phyloP scores from a whole-genome alignment of 108 stramenopile genomes.

The Asterionellopsis glacialis region DNA sequence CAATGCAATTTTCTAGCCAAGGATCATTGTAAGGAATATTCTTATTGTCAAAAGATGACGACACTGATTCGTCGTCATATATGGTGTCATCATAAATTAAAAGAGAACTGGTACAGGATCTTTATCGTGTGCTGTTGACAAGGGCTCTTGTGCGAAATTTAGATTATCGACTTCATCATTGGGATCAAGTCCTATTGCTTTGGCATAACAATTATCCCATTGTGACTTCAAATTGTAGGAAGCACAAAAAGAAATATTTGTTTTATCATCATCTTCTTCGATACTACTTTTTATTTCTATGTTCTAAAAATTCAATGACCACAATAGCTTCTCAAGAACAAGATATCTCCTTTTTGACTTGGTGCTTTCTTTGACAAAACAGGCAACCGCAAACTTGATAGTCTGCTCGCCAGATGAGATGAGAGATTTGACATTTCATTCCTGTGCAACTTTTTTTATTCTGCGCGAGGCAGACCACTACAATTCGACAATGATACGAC shows the following conservation, averaged over 20 bases:
- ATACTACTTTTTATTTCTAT: no score
- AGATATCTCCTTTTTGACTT: no score
- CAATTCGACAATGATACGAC: no score
- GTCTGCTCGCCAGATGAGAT: no score
- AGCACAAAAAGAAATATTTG: background rate
- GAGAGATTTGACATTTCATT: no score
- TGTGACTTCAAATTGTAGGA: conserved; percentile 28
- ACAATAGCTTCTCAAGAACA: no score
- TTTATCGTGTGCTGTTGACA: background rate
- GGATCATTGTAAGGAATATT: conserved; percentile 13
- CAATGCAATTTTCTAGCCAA: conserved; percentile 42
- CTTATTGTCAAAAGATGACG: background rate
- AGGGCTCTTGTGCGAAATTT: background rate
- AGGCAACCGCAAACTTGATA: no score
- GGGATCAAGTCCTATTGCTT: conserved; percentile 24
- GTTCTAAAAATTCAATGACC: no score
- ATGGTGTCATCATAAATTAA: background rate
- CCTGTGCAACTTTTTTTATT: no score
- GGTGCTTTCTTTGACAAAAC: no score
- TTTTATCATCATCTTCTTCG: no score
- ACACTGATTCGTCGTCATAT: conserved; percentile 10
- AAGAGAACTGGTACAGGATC: background rate
- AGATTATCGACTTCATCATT: conserved; percentile 8
- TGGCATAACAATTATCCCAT: conserved; percentile 28
- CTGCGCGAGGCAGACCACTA: no score